Conservation (phyloP, 2,329 filamentous ascomycete genomes). For the Beauveria sp. region DNA sequence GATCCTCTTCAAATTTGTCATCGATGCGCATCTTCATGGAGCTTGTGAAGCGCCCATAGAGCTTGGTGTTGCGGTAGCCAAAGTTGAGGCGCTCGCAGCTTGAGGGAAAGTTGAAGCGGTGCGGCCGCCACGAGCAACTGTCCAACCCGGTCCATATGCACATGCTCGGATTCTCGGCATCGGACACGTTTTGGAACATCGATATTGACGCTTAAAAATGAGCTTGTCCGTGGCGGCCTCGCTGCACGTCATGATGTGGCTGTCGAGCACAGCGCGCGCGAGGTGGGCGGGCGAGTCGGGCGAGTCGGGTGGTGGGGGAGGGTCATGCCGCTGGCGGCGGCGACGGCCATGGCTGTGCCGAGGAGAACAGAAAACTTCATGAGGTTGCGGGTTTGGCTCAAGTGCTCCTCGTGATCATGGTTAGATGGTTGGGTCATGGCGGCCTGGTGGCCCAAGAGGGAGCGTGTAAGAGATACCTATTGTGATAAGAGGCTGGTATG, state of each 20-base stretch:
- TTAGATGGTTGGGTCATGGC: no score
- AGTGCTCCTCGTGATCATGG: neutral
- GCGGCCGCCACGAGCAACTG: no score
- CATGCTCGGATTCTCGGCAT: slow-evolving; percentile 21
- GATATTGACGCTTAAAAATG: slow-evolving; percentile 1
- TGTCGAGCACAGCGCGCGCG: neutral
- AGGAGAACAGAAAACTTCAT: slow-evolving; percentile 4
- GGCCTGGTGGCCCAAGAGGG: no score
- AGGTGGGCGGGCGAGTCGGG: neutral
- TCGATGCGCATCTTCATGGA: slow-evolving; percentile 30
- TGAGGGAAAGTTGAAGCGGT: slow-evolving; percentile 17
- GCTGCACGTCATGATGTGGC: neutral
- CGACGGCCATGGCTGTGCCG: neutral
- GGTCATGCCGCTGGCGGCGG: neutral
- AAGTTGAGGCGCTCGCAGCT: slow-evolving; percentile 20
- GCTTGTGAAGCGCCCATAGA: slow-evolving; percentile 27
- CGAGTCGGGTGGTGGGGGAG: neutral
- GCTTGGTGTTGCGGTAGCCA: slow-evolving; percentile 25
- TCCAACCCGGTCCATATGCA: neutral
- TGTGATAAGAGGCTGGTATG: no score
- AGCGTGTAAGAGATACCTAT: no score
- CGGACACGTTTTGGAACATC: neutral
- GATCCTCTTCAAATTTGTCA: slow-evolving; percentile 30
- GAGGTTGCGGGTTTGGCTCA: neutral
- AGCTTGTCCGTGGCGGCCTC: neutral